Conservation (phyloP, 495 filamentous ascomycete genomes). For the Collariella sp. region DNA sequence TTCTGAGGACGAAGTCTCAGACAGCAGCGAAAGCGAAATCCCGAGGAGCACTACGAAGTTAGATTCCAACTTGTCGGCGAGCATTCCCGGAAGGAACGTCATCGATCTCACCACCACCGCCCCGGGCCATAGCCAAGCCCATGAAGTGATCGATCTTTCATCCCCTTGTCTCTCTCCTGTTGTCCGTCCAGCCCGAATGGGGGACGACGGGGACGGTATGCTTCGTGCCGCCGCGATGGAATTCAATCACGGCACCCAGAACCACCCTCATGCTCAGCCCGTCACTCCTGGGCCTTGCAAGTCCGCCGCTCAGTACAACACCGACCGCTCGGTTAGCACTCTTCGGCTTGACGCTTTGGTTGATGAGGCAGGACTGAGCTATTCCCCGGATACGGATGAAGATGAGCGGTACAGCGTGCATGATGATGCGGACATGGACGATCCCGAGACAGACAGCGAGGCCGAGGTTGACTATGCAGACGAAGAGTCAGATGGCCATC, state of each 20-base stretch:
- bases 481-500: conserved; percentile 20
- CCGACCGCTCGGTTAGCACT: neutral
- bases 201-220: neutral
- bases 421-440: neutral
- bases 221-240: neutral
- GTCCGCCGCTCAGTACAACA: neutral
- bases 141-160: conserved; percentile 17
- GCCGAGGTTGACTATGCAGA: conserved; percentile 7
- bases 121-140: neutral
- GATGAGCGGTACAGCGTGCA: neutral
- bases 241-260: neutral
- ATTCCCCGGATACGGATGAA: conserved; percentile 11
- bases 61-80: neutral
- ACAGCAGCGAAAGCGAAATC: conserved; percentile 5
- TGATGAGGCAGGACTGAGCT: neutral
- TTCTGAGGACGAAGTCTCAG: conserved; percentile 16
- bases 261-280: neutral
- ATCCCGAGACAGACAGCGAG: conserved; percentile 9
- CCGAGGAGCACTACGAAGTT: neutral
- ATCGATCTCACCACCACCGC: conserved; percentile 16
- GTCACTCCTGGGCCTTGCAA: neutral
- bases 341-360: neutral
- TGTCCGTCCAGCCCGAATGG: neutral
- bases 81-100: neutral
- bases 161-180: conserved; percentile 3